These are phyloP conservation scores for Penicillium paradoxum DNA, from an alignment of 495 filamentous ascomycete species.

Conservation along the genomic window DNA sequence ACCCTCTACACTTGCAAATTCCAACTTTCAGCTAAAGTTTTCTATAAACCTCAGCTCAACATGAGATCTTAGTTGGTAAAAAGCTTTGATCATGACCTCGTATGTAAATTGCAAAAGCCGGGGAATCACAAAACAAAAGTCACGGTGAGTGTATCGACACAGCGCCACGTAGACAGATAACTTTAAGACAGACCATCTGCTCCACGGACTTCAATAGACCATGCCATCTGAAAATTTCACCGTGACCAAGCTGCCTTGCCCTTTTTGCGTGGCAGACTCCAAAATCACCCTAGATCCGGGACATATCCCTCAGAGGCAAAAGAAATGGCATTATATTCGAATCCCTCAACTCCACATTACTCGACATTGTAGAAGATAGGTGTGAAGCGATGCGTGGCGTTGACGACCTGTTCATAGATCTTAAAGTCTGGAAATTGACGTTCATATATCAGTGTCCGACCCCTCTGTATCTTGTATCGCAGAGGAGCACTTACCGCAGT, in stretches of 20 bases:
- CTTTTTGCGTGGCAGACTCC: neutral
- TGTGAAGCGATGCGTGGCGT: conserved; percentile 81
- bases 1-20: no score
- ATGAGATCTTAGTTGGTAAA: neutral
- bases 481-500: conserved; percentile 30
- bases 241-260: no score
- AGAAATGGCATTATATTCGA: neutral
- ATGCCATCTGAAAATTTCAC: no score
- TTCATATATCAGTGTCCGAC: no score
- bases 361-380: conserved; percentile 65
- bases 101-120: conserved; percentile 12
- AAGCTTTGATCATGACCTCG: conserved; percentile 21
- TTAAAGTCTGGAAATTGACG: conserved; percentile 85
- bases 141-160: conserved; percentile 12
- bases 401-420: conserved; percentile 75
- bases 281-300: neutral
- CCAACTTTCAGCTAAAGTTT: neutral
- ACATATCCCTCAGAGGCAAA: neutral
- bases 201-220: neutral
- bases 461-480: neutral
- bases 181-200: neutral
- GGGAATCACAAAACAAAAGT: conserved; percentile 9
- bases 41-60: neutral
- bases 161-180: no score
- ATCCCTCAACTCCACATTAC: conserved; percentile 1